phyloP scores from a whole-genome alignment of 2,329 filamentous ascomycete species.

The Anthostomella pinea region DNA sequence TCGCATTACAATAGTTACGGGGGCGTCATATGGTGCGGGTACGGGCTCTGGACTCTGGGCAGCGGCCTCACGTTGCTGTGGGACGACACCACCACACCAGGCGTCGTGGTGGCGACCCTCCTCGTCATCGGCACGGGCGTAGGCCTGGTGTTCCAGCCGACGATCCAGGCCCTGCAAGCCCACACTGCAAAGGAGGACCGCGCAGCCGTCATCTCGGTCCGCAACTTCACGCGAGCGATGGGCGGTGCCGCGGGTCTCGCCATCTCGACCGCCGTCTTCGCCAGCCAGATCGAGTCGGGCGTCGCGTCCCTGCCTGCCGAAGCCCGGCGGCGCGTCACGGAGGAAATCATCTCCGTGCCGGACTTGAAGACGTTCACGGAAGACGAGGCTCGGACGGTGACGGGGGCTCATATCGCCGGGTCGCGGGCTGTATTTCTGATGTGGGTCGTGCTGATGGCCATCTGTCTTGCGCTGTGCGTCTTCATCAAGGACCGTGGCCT shows the following conservation, averaged over 20 bases:
- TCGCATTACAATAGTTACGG: constrained; percentile 2
- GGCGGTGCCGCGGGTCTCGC: neutral
- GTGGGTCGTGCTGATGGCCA: too few species aligned
- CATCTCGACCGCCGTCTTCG: too few species aligned
- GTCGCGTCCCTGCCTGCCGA: too few species aligned
- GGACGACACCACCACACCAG: neutral
- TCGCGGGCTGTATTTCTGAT: too few species aligned
- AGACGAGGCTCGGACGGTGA: too few species aligned
- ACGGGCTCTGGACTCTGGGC: constrained; percentile 3
- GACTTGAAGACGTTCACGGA: too few species aligned
- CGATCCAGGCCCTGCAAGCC: neutral
- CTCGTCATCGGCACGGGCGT: neutral
- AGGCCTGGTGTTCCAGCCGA: neutral
- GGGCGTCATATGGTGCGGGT: constrained; percentile 4
- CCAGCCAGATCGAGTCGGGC: too few species aligned
- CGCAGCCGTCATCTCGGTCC: neutral
- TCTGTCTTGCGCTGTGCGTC: too few species aligned
- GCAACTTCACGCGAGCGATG: neutral
- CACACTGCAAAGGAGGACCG: neutral
- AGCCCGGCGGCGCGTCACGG: too few species aligned
- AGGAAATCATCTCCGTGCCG: too few species aligned
- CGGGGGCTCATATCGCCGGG: too few species aligned
- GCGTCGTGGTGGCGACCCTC: neutral
- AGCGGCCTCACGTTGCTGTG: neutral
- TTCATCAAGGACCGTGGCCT: too few species aligned